Base-by-base conservation (phyloP, 2,329 filamentous ascomycete genomes). In the Akanthomyces uredinophilus region DNA sequence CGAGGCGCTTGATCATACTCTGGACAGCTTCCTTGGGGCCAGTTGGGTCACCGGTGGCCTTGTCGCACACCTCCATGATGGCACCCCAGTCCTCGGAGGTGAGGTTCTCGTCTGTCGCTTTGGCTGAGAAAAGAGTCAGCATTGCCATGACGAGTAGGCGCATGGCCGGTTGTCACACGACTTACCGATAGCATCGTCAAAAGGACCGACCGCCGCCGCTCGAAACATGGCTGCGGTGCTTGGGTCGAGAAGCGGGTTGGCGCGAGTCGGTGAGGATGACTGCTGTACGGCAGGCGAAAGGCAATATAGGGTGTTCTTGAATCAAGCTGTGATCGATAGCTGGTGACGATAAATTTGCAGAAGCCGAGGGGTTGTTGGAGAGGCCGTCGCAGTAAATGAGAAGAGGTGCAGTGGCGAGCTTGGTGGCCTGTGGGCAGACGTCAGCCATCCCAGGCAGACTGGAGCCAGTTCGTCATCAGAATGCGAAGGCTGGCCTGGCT, bases 21-120 rank as follows among this genome's bases (percentile, higher is more conserved):
- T 92, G 89, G 60, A 96, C 90, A 16, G 88, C 92, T 78, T 96
- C 90, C 79, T 94, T 94, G 67, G 90, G 83, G 29, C 83, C 84
- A 68, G 83, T 84, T 60, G 73, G 67, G 65, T 86, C 83, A 68
- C 74, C 74, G 22, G 77, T 72, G 47, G 85, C 83, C 66, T 84
- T 84, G 73, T 86, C 84, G 77, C 83, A 86, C 57, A 87, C 81
- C 71, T 86, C 83, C 73, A 87, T 83, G 70, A 87, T 87, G 70
- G 83, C 83, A 53, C 80, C 82, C 85, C 85, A 88, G 73, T 88
- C 85, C 72, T 96, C 85, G 35, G 88, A 90, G 24, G 93, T 98
- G 70, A 98, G 85, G 77, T 97, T 99, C 83, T 99, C 95, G 77
- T 99, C 95, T 62, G 95, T 99, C 72, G 95, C 93, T 79, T 86